phyloP scores from a whole-genome alignment of 352 stramenopile species.

The Phytophthora fragariaefolia region DNA sequence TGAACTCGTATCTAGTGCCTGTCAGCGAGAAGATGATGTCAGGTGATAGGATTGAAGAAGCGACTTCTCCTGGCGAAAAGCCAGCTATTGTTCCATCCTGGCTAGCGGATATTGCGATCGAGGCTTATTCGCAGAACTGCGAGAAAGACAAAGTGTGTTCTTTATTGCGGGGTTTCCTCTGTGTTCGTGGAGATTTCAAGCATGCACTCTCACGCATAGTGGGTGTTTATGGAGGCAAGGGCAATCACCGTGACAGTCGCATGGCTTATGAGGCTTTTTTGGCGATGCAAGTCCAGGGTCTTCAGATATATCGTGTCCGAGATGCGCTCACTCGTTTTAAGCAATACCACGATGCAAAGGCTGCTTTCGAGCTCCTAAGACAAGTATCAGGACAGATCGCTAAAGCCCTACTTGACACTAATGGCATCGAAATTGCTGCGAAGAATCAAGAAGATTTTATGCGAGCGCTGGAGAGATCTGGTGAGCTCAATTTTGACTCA shows the following conservation, averaged over 20 bases:
- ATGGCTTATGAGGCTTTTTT: constrained; percentile 54
- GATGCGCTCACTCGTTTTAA: constrained; percentile 54
- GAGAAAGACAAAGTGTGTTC: constrained; percentile 56
- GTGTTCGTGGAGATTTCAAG: constrained; percentile 38
- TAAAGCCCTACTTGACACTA: constrained; percentile 22
- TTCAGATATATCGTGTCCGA: constrained; percentile 48
- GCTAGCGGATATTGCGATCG: constrained; percentile 45
- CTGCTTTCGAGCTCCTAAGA: constrained; percentile 41
- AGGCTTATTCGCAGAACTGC: constrained; percentile 46
- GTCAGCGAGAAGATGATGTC: constrained; percentile 30
- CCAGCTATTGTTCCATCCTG: constrained; percentile 34
- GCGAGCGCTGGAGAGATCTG: constrained; percentile 18
- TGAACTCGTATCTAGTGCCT: constrained; percentile 32
- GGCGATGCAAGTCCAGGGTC: constrained; percentile 50
- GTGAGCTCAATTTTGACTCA: constrained; percentile 32
- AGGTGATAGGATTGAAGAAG: constrained; percentile 12
- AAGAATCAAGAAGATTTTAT: constrained; percentile 25
- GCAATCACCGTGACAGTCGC: constrained; percentile 36
- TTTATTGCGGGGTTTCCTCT: constrained; percentile 52
- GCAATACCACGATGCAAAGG: constrained; percentile 45
- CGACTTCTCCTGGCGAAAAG: constrained; percentile 4
- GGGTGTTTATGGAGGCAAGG: constrained; percentile 28
- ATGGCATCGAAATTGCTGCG: constrained; percentile 17
- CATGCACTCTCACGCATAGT: constrained; percentile 41
- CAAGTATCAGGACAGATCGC: constrained; percentile 43